A percentile compares a stretch with the other conserved stretches of the same genome.
These are phyloP conservation scores for Circinella umbellata DNA, from an alignment of 371 early-diverging fungal species.

Conservation along the genomic window DNA sequence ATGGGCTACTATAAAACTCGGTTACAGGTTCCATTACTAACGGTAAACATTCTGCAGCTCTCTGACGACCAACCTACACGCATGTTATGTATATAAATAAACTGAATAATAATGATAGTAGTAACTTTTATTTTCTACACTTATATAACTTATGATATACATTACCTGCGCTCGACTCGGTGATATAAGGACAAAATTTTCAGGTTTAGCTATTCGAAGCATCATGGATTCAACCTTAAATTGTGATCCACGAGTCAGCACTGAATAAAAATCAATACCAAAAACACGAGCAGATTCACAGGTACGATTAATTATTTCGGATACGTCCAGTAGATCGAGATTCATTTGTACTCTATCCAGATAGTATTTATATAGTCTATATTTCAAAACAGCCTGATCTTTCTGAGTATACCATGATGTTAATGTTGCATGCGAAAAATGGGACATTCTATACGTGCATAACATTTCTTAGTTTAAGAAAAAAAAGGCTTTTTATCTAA, in stretches of 20 bases:
- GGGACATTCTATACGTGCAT: conserved; percentile 43
- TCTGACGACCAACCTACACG: conserved; percentile 66
- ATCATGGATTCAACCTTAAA: conserved; percentile 89
- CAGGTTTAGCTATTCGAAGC: conserved; percentile 84
- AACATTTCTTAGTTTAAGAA: too few species aligned
- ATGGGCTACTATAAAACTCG: conserved; percentile 79
- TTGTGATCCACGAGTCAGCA: conserved; percentile 89
- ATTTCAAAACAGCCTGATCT: conserved; percentile 45
- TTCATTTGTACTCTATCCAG: conserved; percentile 70
- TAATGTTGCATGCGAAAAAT: conserved; percentile 60
- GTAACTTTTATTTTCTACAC: too few species aligned
- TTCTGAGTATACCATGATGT: conserved; percentile 68
- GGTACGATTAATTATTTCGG: conserved; percentile 71
- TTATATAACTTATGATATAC: not conserved
- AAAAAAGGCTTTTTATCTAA: too few species aligned
- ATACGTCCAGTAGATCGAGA: conserved; percentile 74
- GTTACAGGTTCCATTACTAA: conserved; percentile 89
- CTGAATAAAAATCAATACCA: conserved; percentile 87
- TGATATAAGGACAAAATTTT: conserved; percentile 67
- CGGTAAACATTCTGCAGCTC: conserved; percentile 84
- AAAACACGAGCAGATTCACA: conserved; percentile 88
- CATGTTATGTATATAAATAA: not conserved
- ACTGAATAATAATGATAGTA: not conserved
- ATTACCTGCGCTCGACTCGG: conserved; percentile 71
- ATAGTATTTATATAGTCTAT: conserved; percentile 70